Evolutionary conservation across 106 monocot species (phyloP).

Genomic region (Amphibolis antarctica): DNA sequence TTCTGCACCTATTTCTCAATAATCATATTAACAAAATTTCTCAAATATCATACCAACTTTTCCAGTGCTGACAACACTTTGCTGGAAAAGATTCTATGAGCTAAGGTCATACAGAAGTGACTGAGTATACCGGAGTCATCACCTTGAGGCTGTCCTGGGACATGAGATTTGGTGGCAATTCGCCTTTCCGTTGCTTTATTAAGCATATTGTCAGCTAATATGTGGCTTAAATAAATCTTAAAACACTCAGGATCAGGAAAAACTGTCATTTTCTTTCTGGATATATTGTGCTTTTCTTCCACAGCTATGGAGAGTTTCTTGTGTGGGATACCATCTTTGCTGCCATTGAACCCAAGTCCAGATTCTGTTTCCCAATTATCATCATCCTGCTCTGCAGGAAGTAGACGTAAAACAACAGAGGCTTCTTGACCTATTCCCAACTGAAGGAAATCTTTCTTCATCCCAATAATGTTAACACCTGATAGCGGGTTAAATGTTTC

Average conservation of each 20-base stretch:
- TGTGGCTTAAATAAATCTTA: conserved; percentile 55
- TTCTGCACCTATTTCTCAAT: not conserved
- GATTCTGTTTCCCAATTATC: conserved; percentile 16
- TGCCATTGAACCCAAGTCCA: conserved; percentile 5
- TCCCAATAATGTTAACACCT: conserved; percentile 70
- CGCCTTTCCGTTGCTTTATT: conserved; percentile 33
- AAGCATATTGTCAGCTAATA: conserved; percentile 49
- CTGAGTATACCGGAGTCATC: conserved; percentile 32
- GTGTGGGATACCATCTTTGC: conserved; percentile 13
- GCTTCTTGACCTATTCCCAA: conserved; percentile 64
- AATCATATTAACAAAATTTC: not conserved
- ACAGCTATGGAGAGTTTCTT: conserved; percentile 14
- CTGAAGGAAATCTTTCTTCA: conserved; percentile 67
- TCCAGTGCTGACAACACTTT: conserved; percentile 61
- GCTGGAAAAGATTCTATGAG: conserved; percentile 78
- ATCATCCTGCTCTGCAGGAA: conserved; percentile 25
- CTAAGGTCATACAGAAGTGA: conserved; percentile 78
- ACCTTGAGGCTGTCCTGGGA: conserved; percentile 20
- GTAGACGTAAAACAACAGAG: conserved; percentile 50
- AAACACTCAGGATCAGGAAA: conserved; percentile 50
- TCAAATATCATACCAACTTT: conserved; percentile 40
- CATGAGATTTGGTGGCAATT: not conserved
- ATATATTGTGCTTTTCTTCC: conserved; percentile 25
- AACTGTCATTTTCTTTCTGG: conserved; percentile 10
- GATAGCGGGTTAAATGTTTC: conserved; percentile 38